Evolutionary conservation across 306 rosid genomes (phyloP).

Genomic region (Astragalus membranaceus): DNA sequence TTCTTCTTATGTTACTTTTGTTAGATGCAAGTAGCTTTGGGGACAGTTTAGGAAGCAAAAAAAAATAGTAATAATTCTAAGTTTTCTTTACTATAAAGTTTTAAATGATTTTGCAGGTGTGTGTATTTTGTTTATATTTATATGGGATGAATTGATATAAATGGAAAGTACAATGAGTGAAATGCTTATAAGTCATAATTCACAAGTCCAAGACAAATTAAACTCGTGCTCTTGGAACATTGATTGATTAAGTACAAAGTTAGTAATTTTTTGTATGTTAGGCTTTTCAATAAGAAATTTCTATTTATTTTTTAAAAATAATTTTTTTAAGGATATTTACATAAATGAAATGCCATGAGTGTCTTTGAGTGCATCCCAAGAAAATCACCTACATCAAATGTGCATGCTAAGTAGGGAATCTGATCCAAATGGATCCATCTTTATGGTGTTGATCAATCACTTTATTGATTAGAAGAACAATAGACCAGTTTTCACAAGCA

Average conservation of each 20-base stretch:
- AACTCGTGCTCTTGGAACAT: no score
- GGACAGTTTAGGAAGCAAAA: slow-evolving; percentile 20
- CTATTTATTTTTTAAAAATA: no score
- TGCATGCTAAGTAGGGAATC: no score
- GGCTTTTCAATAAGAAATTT: no score
- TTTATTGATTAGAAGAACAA: no score
- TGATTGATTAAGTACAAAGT: no score
- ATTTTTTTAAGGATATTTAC: not conserved
- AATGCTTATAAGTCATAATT: not conserved
- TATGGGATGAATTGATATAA: not conserved
- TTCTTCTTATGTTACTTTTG: slow-evolving; percentile 4
- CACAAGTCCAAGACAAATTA: not conserved
- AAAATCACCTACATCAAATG: no score
- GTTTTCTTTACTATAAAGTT: slow-evolving; percentile 14
- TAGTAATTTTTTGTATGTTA: no score
- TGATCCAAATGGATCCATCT: no score
- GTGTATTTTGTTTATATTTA: no score
- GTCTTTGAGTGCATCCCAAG: not conserved
- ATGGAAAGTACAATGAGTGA: not conserved
- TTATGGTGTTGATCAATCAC: no score
- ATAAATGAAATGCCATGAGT: not conserved
- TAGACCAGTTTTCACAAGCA: no score
- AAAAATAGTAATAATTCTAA: not conserved
- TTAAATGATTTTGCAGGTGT: slow-evolving; percentile 12
- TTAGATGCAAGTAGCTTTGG: slow-evolving; percentile 22